Evolutionary conservation across 257 asterid species (phyloP), one percentile per base, ranked within the genome.

Genomic region (Thymus quinquecostatus): DNA sequence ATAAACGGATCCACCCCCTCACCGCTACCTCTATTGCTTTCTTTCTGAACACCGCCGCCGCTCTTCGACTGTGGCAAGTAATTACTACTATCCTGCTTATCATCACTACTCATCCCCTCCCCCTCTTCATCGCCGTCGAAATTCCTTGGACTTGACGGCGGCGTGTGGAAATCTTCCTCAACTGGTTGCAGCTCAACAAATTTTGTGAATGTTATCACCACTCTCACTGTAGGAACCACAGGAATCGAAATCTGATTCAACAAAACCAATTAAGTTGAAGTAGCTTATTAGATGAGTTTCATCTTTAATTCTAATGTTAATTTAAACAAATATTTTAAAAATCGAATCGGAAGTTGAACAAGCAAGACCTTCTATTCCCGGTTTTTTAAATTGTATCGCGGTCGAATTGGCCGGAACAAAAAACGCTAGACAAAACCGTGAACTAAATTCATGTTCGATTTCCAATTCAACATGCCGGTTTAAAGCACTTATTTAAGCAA

Each of bases 211-310:
- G 98, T 86, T 44, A 89, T 84, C 10, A 93, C 96, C 70, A 93
- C 92, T 82, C 90, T 87, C 80, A 93, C 98, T 6, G 96, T 87
- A 1, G 98, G 96, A 57, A 93, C 87, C 82, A 91, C 96, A 2
- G 98, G 98, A 66, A 93, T 85, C 8, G 98, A 88, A 57, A 93
- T 87, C 98, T 93, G 88, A 66, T 61, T 44, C 77, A 54, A 8
- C 1, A 56, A 29, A 5, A 3, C 8, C 54, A 54, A 21, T 14
- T 14, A 12, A 40, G 6, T 38, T 38, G 44, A 2, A 38, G 44
- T 2, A 38, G 44, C 44, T 38, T 6, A 38, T 38, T 3, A 2
- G 44, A 21, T 21, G 21, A 21, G 21, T 21, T 21, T 21, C 21
- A 21, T 21, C 21, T 21, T 21, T 21, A 21, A 21, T 21, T 21